phyloP scores from a whole-genome alignment of 1,284 basidiomycete species.

The Ganoderma sinense region DNA sequence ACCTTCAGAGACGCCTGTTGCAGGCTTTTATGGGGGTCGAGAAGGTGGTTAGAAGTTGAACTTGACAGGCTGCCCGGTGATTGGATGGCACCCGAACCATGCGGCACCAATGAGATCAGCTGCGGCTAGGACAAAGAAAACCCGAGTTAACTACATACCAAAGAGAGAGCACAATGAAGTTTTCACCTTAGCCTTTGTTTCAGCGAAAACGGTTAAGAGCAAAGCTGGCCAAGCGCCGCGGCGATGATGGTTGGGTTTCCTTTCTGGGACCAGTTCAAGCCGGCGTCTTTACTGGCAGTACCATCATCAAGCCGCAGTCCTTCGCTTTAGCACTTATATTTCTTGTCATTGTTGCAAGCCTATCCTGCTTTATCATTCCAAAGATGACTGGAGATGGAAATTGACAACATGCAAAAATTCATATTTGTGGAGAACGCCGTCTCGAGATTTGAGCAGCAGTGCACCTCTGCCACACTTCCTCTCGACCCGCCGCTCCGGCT shows the following conservation, averaged over 20 bases:
- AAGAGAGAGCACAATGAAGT: background rate
- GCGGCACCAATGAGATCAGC: background rate
- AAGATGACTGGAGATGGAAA: too few relatives aligned
- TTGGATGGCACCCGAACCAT: background rate
- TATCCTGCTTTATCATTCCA: too few relatives aligned
- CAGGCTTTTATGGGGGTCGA: background rate
- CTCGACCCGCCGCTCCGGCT: too few relatives aligned
- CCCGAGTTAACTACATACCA: background rate
- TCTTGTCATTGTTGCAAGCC: too few relatives aligned
- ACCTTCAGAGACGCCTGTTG: background rate
- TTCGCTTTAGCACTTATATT: too few relatives aligned
- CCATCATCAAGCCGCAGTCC: background rate
- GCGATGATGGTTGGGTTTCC: background rate
- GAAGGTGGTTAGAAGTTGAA: background rate
- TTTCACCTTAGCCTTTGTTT: background rate
- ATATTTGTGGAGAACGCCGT: too few relatives aligned
- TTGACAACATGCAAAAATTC: too few relatives aligned
- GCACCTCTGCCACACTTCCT: too few relatives aligned
- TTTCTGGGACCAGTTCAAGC: background rate
- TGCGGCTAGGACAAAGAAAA: background rate
- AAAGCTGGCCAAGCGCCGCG: background rate
- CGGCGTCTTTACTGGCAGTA: background rate
- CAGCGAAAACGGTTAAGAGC: background rate
- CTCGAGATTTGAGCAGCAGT: too few relatives aligned
- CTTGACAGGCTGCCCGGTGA: background rate